Evolutionary conservation across 371 early-diverging fungal species (phyloP).

Genomic region (Fennellomyces sp.): DNA sequence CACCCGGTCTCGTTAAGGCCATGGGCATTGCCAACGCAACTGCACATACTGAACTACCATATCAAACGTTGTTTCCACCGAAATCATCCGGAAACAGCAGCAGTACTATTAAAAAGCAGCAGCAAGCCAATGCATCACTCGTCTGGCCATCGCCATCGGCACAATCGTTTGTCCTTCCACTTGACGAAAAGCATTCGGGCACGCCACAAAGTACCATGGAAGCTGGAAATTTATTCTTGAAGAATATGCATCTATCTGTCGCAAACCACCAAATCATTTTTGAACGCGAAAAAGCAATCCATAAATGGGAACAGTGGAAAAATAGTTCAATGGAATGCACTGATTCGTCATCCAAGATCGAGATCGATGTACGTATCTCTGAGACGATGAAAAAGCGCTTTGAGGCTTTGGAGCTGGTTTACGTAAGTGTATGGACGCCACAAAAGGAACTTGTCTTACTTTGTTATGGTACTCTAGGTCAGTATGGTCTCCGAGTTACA

Average conservation of each 20-base stretch:
- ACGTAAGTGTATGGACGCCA: constrained; percentile 1
- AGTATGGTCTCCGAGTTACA: constrained; percentile 49
- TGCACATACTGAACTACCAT: constrained; percentile 33
- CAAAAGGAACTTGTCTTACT: background rate
- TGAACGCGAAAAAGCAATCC: constrained; percentile 56
- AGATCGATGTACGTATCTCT: background rate
- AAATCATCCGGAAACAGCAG: constrained; percentile 37
- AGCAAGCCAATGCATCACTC: constrained; percentile 16
- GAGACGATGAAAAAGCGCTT: constrained; percentile 1
- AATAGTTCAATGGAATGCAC: background rate
- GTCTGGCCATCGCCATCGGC: background rate
- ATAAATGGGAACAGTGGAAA: constrained; percentile 36
- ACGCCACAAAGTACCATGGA: constrained; percentile 63
- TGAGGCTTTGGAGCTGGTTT: constrained; percentile 31
- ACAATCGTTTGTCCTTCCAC: constrained; percentile 48
- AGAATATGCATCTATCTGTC: constrained; percentile 65
- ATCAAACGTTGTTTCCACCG: constrained; percentile 48
- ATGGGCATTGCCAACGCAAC: constrained; percentile 41
- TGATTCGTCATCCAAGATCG: constrained; percentile 1
- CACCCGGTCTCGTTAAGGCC: constrained; percentile 22
- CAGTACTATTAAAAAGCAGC: background rate
- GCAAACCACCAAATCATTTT: constrained; percentile 62
- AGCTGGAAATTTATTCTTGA: constrained; percentile 58
- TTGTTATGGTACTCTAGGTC: constrained; percentile 22
- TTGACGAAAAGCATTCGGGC: constrained; percentile 35